Base-by-base conservation (phyloP, 1,284 basidiomycete genomes). In the Caloboletus firmus region DNA sequence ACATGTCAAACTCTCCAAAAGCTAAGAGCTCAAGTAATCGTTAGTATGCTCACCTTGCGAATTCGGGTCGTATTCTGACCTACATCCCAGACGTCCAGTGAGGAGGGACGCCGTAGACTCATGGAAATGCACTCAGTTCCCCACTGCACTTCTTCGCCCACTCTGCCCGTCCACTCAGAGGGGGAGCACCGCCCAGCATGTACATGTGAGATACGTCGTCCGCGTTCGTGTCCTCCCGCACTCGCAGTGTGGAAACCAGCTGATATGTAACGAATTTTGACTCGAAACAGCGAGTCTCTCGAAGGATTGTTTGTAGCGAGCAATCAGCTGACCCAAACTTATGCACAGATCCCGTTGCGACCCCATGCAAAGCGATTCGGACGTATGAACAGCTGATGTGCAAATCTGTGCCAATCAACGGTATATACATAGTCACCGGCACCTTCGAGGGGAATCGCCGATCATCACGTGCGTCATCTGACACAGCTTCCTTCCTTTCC, bases 11-110 rank as follows among this genome's bases (percentile, higher is more conserved):
- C 50, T 2, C 24, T 59, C 4, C 59, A 45, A 18, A 30, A 40
- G 13, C 47, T 61, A 0, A 44, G 37, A 10, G 62, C 59, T 1
- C 7, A 52, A 30, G 34, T 61, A 0, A 24, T 62, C 0, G 60
- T 64, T 7, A 4, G 58, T 61, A 0, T 37, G 1, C 5, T 12
- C 11, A 3, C 2, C 0, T n/a, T n/a, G n/a, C n/a, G n/a, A n/a
- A n/a, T 28, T 43, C 12, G 2, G 13, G 18, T 18, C 26, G 22
- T 2, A 5, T 26, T 17, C 12, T 48, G 42, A 46, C 31, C 9
- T 44, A 24, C 24, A n/a, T n/a, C 4, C 9, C 31, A 50, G 49
- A 50, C 48, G 0, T 51, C 26, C 3, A 51, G 47, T 8, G 48
- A 49, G 7, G 31, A 50, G 26, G 17, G 26, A 8, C 49, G 48